Evolutionary conservation across 495 filamentous ascomycete species (phyloP).

Genomic region (Trypethelium eluteriae): DNA sequence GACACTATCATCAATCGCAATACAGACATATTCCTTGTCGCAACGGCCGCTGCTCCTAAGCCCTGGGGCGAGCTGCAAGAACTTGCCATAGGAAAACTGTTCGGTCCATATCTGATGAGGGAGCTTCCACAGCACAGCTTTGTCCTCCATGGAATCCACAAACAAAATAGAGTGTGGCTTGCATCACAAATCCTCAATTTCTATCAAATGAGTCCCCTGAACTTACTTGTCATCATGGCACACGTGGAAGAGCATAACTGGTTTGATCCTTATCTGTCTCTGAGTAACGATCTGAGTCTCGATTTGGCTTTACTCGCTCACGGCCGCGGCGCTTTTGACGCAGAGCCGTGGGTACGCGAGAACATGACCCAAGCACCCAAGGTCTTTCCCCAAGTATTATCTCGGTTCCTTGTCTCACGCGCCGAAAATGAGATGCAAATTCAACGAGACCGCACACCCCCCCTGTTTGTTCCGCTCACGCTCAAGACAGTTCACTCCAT

Average conservation of each 20-base stretch:
- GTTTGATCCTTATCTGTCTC: conserved; percentile 68
- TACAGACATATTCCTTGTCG: conserved; percentile 68
- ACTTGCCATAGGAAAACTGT: conserved; percentile 52
- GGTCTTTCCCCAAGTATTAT: conserved; percentile 56
- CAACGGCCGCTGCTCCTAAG: conserved; percentile 61
- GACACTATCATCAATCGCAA: conserved; percentile 61
- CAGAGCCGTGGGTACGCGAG: conserved; percentile 71
- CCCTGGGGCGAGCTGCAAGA: conserved; percentile 58
- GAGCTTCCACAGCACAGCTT: conserved; percentile 66
- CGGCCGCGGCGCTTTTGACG: conserved; percentile 66
- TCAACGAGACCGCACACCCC: conserved; percentile 54
- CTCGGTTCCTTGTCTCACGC: conserved; percentile 73
- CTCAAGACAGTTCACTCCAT: conserved; percentile 79
- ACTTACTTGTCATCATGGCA: conserved; percentile 74
- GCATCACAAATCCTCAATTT: conserved; percentile 66
- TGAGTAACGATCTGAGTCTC: conserved; percentile 72
- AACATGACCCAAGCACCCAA: conserved; percentile 46
- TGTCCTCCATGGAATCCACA: conserved; percentile 82
- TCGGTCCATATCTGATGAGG: conserved; percentile 55
- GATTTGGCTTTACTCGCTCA: conserved; percentile 88
- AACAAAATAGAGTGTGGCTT: conserved; percentile 76
- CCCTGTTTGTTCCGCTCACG: conserved; percentile 62
- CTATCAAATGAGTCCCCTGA: conserved; percentile 66
- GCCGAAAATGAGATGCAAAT: conserved; percentile 68
- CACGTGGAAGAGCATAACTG: conserved; percentile 69